Percentiles rank a stretch among this genome's conserved stretches.
Conservation (phyloP, 2,329 filamentous ascomycete genomes). For the Diaporthe sp. region DNA sequence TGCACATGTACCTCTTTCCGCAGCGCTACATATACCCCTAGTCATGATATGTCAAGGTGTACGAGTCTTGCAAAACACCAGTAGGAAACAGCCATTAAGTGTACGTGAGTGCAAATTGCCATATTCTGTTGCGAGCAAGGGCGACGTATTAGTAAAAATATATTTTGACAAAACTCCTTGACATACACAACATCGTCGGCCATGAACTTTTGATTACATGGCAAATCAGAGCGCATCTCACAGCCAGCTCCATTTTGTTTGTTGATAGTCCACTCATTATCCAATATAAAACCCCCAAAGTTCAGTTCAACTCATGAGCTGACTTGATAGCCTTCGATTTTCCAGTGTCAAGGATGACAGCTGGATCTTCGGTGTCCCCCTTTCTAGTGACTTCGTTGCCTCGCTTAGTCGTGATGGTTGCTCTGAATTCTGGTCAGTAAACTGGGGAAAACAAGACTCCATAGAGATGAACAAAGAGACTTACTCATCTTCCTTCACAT, state of each 20-base stretch:
- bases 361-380: constrained; percentile 57
- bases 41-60: not conserved
- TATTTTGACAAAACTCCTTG: not conserved
- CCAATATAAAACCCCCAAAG: accelerated
- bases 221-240: not conserved
- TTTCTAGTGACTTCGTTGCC: constrained; percentile 58
- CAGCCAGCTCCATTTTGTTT: not conserved
- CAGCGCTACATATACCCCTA: too few species aligned
- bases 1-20: not conserved
- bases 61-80: too few species aligned
- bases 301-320: constrained; percentile 55
- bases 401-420: constrained; percentile 57
- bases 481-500: constrained; percentile 59
- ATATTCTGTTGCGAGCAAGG: not conserved
- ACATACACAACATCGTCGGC: not conserved
- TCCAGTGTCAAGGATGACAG: constrained; percentile 58
- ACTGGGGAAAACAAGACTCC: too few species aligned
- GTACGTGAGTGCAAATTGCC: too few species aligned
- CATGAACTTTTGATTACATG: not conserved
- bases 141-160: not conserved
- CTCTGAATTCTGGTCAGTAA: constrained; percentile 46
- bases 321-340: constrained; percentile 60
- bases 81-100: not conserved
- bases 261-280: not conserved
- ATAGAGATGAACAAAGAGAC: constrained; percentile 40